Evolutionary conservation across 495 filamentous ascomycete species (phyloP).

Genomic region (Penicillium malachiteum): DNA sequence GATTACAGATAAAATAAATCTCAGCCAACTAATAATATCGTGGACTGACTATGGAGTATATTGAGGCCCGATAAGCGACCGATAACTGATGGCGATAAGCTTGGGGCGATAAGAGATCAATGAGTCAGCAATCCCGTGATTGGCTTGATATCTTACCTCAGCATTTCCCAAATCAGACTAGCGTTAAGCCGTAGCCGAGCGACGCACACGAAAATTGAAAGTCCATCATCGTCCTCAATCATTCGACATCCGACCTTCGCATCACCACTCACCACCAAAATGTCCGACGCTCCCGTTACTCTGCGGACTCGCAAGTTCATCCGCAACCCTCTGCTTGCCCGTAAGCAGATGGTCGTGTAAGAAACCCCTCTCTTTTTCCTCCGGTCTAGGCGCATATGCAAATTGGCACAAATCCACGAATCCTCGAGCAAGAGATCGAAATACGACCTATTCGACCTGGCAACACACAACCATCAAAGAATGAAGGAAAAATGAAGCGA

Average conservation of each 20-base stretch:
- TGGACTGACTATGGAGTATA: not conserved
- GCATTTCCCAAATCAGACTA: slow-evolving; percentile 22
- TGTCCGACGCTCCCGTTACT: slow-evolving; percentile 91
- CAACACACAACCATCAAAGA: not conserved
- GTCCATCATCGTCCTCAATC: slow-evolving; percentile 22
- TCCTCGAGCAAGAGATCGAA: not conserved
- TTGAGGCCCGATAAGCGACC: no score
- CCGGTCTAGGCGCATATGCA: slow-evolving; percentile 15
- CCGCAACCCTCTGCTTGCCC: slow-evolving; percentile 95
- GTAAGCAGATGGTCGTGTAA: slow-evolving; percentile 99
- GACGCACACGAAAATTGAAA: slow-evolving; percentile 45
- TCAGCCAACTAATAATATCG: no score
- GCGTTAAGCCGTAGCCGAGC: slow-evolving; percentile 44
- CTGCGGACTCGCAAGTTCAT: slow-evolving; percentile 99
- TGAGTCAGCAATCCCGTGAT: slow-evolving; percentile 1
- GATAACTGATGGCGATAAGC: no score
- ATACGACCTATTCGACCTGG: not conserved
- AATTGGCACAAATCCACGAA: not conserved
- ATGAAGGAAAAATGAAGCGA: not conserved
- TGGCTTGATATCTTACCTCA: not conserved
- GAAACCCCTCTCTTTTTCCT: slow-evolving; percentile 32
- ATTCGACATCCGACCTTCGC: slow-evolving; percentile 22
- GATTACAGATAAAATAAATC: no score
- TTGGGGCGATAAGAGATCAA: not conserved
- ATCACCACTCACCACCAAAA: slow-evolving; percentile 56